A percentile compares a stretch with the other conserved stretches of the same genome.
Evolutionary conservation across 108 stramenopile species (phyloP).

Genomic region (Pseudonitzschia delicatissima): DNA sequence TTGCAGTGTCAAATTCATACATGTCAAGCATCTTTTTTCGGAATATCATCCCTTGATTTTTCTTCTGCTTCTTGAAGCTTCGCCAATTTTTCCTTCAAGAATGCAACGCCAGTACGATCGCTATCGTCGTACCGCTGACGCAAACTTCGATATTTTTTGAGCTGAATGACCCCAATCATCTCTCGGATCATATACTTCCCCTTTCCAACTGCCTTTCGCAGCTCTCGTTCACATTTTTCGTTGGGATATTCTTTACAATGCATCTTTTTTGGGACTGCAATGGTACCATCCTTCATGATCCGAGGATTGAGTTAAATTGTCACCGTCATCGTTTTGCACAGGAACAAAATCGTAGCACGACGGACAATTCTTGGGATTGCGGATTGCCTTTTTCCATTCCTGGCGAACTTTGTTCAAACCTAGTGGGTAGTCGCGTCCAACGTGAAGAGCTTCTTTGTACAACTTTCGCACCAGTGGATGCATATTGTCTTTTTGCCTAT

Average conservation of each 20-base stretch:
- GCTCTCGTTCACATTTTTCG: constrained; percentile 66
- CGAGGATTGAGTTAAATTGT: background rate
- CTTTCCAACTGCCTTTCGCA: constrained; percentile 80
- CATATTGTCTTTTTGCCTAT: constrained; percentile 37
- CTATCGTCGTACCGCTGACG: constrained; percentile 40
- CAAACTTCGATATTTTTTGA: constrained; percentile 78
- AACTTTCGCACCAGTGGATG: constrained; percentile 88
- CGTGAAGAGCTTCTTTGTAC: constrained; percentile 86
- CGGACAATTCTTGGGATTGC: constrained; percentile 65
- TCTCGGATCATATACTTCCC: constrained; percentile 84
- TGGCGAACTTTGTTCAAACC: constrained; percentile 81
- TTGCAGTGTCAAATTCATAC: too few species aligned
- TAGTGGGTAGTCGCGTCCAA: constrained; percentile 85
- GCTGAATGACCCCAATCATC: constrained; percentile 71
- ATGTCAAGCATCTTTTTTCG: too few species aligned
- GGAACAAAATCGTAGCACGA: constrained; percentile 32
- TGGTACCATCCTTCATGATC: background rate
- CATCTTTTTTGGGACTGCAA: background rate
- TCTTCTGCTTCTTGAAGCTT: background rate
- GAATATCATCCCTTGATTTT: too few species aligned
- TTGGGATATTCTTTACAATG: background rate
- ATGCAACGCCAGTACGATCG: background rate
- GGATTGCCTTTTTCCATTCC: constrained; percentile 83
- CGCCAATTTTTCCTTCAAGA: background rate
- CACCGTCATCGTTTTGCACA: background rate